Base-by-base conservation (phyloP, 345 rosid genomes). In the Erodium maritimum region DNA sequence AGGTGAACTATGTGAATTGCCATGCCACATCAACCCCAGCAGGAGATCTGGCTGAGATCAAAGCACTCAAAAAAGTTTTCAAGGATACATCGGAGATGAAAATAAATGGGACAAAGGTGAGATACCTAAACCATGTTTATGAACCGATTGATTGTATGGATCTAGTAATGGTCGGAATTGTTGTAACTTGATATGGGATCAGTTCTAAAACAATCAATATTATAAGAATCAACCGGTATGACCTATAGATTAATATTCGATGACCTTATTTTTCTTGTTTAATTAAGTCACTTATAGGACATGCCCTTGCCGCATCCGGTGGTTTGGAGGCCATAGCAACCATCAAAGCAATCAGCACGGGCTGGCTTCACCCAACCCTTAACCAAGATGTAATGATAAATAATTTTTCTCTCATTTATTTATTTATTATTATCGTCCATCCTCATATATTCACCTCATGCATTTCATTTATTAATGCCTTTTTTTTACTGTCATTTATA, bases 1-100 rank as follows among this genome's bases (percentile, higher is more conserved):
- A n/a, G n/a, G 88, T 74, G 65, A 65, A 60, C 14, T 82, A 85
- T 42, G 60, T 80, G 3, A 85, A 85, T 73, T 86, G 86, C 19
- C 88, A 82, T 48, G 84, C 88, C 18, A 82, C 88, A 48, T 85
- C 91, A 50, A 85, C 91, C 18, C 58, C 77, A 20, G 86, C 86
- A 0, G 91, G 86, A 29, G 91, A 85, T 71, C 64, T 85, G 63
- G 86, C 88, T 1, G 91, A 85, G 79, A 82, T 82, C 51, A 85
- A 82, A 23, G 88, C 88, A 1, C 69, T 85, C 34, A 85, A 80
- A 69, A 76, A 72, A 67, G 79, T 80, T 57, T 80, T 82, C 4
- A 82, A 78, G 64, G 71, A 85, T 79, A 78, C 88, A 1, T 78
- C 84, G 19, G 84, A 78, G 73, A 82, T 82, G 1, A 85, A 82